phyloP scores from a whole-genome alignment of 2,329 filamentous ascomycete species.

The Colletotrichum sp. region DNA sequence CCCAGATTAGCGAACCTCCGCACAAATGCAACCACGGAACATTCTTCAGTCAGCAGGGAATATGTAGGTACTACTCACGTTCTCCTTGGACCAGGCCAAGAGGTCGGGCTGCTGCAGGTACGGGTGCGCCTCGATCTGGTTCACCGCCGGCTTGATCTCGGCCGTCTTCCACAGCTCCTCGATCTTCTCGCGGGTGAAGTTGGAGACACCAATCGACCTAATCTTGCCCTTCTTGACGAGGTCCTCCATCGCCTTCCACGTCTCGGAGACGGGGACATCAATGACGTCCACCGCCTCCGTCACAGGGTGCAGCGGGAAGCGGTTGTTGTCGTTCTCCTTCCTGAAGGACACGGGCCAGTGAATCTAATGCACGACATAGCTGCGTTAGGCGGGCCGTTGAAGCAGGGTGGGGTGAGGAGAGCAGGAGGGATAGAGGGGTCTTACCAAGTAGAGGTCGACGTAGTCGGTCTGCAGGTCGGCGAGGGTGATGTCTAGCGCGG shows the following conservation, averaged over 20 bases:
- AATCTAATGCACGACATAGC: constrained; percentile 40
- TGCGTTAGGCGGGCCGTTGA: background rate
- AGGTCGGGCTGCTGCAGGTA: constrained; percentile 54
- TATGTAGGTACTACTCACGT: background rate
- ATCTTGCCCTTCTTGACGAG: constrained; percentile 59
- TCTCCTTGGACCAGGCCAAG: constrained; percentile 55
- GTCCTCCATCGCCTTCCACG: constrained; percentile 67
- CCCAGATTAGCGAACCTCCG: background rate
- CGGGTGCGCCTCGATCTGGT: constrained; percentile 57
- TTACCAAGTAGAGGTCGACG: constrained; percentile 35
- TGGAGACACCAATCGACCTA: constrained; percentile 63
- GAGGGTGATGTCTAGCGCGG: constrained; percentile 33
- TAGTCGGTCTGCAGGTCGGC: constrained; percentile 34
- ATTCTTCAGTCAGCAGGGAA: background rate
- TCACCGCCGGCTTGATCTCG: constrained; percentile 53
- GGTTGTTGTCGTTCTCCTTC: constrained; percentile 44
- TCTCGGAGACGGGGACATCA: constrained; percentile 53
- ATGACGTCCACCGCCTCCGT: constrained; percentile 47
- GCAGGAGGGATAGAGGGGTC: background rate
- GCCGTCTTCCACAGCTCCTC: constrained; percentile 53
- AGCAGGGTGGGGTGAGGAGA: background rate
- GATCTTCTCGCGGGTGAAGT: constrained; percentile 60
- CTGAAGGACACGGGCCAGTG: constrained; percentile 53
- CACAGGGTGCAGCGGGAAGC: constrained; percentile 45
- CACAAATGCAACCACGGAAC: background rate